Evolutionary conservation across 139 green algal genomes (phyloP).

Genomic region (Ulvella scutata): DNA sequence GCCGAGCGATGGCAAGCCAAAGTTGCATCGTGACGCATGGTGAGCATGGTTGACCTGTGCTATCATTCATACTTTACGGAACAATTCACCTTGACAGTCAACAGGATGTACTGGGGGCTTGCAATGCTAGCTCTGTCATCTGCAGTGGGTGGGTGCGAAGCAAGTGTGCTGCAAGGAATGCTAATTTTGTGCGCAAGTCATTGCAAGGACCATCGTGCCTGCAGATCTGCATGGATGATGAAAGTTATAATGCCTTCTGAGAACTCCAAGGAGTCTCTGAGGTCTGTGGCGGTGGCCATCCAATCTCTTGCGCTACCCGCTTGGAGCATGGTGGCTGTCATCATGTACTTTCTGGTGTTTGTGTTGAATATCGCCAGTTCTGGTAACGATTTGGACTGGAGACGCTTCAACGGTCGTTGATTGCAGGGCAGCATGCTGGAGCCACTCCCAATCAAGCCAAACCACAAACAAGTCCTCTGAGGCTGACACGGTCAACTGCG

Average conservation of each 20-base stretch:
- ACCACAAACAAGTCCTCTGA: too few species aligned
- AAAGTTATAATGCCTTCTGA: too few species aligned
- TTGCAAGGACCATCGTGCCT: too few species aligned
- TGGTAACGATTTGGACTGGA: background rate
- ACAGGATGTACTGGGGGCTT: background rate
- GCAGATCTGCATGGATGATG: background rate
- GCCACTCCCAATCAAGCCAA: too few species aligned
- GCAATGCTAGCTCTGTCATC: background rate
- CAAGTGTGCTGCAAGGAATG: too few species aligned
- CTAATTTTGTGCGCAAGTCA: background rate
- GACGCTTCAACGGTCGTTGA: too few species aligned
- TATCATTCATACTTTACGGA: too few species aligned
- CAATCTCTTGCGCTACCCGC: background rate
- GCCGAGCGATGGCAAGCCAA: background rate
- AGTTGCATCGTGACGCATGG: background rate
- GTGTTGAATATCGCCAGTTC: background rate
- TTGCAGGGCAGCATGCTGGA: too few species aligned
- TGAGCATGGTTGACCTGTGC: too few species aligned
- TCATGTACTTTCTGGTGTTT: background rate
- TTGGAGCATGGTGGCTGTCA: background rate
- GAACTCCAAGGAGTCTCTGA: background rate
- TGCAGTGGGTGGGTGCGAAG: background rate
- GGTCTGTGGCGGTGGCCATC: background rate
- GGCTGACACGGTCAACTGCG: too few species aligned
- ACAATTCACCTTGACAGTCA: background rate